These are phyloP conservation scores for Nemania diffusa DNA, from an alignment of 2,329 filamentous ascomycete species.

Conservation along the genomic window DNA sequence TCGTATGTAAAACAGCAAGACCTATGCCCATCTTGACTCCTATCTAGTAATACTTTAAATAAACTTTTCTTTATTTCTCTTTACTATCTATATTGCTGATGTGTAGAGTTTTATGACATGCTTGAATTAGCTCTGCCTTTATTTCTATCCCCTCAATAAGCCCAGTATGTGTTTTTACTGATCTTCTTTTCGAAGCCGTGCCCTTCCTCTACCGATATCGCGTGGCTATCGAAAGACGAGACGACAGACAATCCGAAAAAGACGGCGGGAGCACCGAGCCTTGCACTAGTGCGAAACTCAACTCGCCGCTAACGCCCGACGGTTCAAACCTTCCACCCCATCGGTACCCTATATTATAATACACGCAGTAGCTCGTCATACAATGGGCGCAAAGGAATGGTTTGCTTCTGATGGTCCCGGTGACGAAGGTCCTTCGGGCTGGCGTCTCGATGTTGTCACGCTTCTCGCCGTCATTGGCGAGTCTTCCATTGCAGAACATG, in stretches of 20 bases:
- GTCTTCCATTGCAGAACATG: constrained; percentile 66
- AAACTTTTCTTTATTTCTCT: neutral
- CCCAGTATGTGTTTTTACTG: neutral
- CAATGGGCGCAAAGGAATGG: constrained; percentile 41
- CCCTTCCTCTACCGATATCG: neutral
- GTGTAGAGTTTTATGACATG: neutral
- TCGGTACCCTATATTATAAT: constrained; percentile 10
- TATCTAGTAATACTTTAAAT: neutral
- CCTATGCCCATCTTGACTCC: constrained; percentile 12
- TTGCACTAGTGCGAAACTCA: constrained; percentile 35
- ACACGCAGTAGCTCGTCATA: neutral
- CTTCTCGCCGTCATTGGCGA: constrained; percentile 72
- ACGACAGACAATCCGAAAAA: neutral
- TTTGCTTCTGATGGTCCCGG: constrained; percentile 51
- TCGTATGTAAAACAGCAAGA: neutral
- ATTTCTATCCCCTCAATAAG: neutral
- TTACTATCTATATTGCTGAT: neutral
- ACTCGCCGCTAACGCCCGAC: constrained; percentile 32
- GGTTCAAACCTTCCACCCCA: constrained; percentile 28
- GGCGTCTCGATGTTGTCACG: constrained; percentile 70
- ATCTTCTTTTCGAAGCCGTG: neutral
- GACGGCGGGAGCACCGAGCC: neutral
- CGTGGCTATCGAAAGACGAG: constrained; percentile 1
- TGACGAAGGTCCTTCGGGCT: constrained; percentile 53
- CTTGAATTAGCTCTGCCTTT: neutral